Conservation (phyloP, 768 basidiomycete genomes). For the Termitomyces sp. region DNA sequence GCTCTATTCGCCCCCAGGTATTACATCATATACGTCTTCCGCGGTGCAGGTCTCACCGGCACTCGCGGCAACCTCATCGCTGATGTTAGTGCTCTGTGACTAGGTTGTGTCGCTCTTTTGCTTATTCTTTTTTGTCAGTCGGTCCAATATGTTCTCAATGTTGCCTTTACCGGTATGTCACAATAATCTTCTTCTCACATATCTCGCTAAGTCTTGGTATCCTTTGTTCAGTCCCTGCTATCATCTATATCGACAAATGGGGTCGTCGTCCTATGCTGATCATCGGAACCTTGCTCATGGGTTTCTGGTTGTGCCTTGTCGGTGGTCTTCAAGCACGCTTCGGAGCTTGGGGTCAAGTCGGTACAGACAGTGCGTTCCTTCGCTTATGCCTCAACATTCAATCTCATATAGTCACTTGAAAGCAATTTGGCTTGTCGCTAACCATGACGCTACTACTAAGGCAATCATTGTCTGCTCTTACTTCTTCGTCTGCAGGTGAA, state of each 20-base stretch:
- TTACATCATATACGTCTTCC: conserved; percentile 66
- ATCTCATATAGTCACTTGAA: neutral
- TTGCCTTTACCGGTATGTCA: conserved; percentile 33
- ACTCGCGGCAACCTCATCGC: conserved; percentile 72
- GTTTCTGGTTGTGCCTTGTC: conserved; percentile 72
- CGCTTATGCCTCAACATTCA: too few relatives aligned
- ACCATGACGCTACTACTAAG: conserved; percentile 51
- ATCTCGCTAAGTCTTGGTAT: conserved; percentile 19
- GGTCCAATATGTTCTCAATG: conserved; percentile 58
- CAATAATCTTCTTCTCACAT: conserved; percentile 39
- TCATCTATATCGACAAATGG: conserved; percentile 71
- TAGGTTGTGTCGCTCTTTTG: neutral
- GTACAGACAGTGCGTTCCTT: conserved; percentile 17
- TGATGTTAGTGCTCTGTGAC: conserved; percentile 24
- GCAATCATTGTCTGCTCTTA: conserved; percentile 76
- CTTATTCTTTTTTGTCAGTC: conserved; percentile 28
- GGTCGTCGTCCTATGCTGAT: conserved; percentile 75
- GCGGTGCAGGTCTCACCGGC: conserved; percentile 73
- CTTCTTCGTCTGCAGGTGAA: conserved; percentile 59
- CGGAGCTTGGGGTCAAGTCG: conserved; percentile 54
- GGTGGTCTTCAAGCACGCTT: conserved; percentile 68
- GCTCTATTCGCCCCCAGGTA: conserved; percentile 31
- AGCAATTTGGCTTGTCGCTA: conserved; percentile 47
- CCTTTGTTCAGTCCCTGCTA: conserved; percentile 33
- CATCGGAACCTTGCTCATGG: conserved; percentile 60